A percentile compares a stretch with the other conserved stretches of the same genome.
Evolutionary conservation across 2,329 filamentous ascomycete genomes (phyloP).

Genomic region (Phialophora verrucosa): DNA sequence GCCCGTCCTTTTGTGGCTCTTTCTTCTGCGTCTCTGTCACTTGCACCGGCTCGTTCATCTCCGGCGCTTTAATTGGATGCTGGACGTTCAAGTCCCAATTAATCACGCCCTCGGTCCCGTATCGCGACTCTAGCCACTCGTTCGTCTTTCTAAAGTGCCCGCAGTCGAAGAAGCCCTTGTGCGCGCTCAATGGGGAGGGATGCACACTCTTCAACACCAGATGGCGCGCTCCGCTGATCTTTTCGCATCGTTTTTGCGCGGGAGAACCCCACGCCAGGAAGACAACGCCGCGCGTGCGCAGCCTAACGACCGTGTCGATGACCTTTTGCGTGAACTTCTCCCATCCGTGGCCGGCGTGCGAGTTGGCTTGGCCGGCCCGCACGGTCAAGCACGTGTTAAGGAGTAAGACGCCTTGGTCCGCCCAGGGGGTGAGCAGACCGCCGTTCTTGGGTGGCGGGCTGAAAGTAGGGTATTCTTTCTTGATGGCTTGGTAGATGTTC

Average conservation of each 20-base stretch:
- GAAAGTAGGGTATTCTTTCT: slow-evolving; percentile 86
- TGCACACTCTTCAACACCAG: slow-evolving; percentile 86
- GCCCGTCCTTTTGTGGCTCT: slow-evolving; percentile 21
- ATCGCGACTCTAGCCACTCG: slow-evolving; percentile 78
- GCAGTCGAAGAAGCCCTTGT: slow-evolving; percentile 80
- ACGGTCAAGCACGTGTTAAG: slow-evolving; percentile 96
- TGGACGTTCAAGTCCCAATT: slow-evolving; percentile 74
- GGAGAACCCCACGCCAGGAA: slow-evolving; percentile 94
- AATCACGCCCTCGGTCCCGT: slow-evolving; percentile 79
- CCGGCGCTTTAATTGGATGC: slow-evolving; percentile 34
- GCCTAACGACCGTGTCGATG: slow-evolving; percentile 82
- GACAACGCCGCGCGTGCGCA: slow-evolving; percentile 80
- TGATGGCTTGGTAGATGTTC: slow-evolving; percentile 90
- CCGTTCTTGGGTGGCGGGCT: slow-evolving; percentile 74
- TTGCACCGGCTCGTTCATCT: slow-evolving; percentile 24
- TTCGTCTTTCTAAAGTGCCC: slow-evolving; percentile 82
- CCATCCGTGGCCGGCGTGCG: slow-evolving; percentile 86
- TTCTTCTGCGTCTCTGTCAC: slow-evolving; percentile 27
- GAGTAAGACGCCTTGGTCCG: slow-evolving; percentile 87
- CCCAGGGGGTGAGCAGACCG: slow-evolving; percentile 90
- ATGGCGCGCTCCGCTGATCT: slow-evolving; percentile 70
- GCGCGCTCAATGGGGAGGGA: slow-evolving; percentile 88
- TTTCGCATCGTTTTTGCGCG: slow-evolving; percentile 77
- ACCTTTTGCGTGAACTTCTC: slow-evolving; percentile 90
- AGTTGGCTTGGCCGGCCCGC: slow-evolving; percentile 84